Base-by-base conservation (phyloP, 1,284 basidiomycete genomes). In the Trametes polyzona region DNA sequence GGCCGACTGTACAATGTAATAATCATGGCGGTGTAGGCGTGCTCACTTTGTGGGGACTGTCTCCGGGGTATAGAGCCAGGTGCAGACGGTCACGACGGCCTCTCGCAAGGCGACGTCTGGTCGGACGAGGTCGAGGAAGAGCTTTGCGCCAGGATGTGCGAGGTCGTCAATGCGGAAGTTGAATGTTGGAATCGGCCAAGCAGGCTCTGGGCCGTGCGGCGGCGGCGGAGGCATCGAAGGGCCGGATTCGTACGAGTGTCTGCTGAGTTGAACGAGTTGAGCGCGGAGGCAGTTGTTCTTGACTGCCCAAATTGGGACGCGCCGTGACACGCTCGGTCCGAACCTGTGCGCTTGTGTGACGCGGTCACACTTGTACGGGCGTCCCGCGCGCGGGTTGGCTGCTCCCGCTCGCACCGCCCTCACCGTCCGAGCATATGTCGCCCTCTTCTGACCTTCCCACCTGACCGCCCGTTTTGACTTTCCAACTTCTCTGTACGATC, bases 31-130 rank as follows among this genome's bases (percentile, higher is more conserved):
- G n/a, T n/a, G n/a, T n/a, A n/a, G n/a, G n/a, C n/a, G n/a, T 14
- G 70, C 81, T 71, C 58, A 89, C 88, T 81, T 75, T 32, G 70
- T 76, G 4, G 87, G 87, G 19, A 76, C 82, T 19, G 75, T 80
- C 47, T 79, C 74, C n/a, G 74, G 72, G 0, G 82, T 84, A 65
- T 90, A 90, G 19, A 90, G 70, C 78, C 78, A 83, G 27, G 73
- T 74, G 68, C 83, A 83, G 42, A 82, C 82, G 4, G 81, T 76
- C 39, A 78, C 64, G 46, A 86, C 80, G 0, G 86, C 86, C 23
- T 77, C 72, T 10, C 70, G 75, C 23, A 90, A 74, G 1, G 75
- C 76, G 17, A 73, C 71, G 19, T 75, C 70, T 3, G 81, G 77
- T 24, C 81, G 69, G 50, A 87, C 76, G 60, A 74, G 72, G 36